Evolutionary conservation across 495 filamentous ascomycete species (phyloP).

Genomic region (Cercophora scortea): DNA sequence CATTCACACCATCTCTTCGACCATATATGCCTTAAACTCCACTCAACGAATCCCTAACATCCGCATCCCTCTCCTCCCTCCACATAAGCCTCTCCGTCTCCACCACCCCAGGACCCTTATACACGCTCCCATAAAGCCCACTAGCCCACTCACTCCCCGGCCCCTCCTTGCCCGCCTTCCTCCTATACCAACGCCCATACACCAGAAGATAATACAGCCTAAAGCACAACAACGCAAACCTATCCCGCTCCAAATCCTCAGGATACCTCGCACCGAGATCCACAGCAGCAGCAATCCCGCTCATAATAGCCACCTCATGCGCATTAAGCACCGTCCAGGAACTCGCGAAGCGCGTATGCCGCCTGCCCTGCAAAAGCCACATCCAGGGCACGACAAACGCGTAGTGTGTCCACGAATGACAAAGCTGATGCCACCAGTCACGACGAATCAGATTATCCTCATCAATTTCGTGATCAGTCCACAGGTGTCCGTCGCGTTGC

Average conservation of each 20-base stretch:
- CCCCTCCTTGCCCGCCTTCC: slow-evolving; percentile 15
- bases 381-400: slow-evolving; percentile 67
- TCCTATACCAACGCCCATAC: slow-evolving; percentile 33
- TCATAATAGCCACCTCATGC: slow-evolving; percentile 73
- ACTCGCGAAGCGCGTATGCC: slow-evolving; percentile 60
- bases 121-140: slow-evolving; percentile 47
- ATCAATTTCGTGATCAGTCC: slow-evolving; percentile 67
- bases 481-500: slow-evolving; percentile 48
- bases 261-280: slow-evolving; percentile 71
- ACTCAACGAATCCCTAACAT: background rate
- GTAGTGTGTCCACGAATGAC: slow-evolving; percentile 77
- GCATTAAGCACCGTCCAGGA: slow-evolving; percentile 82
- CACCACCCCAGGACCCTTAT: slow-evolving; percentile 42
- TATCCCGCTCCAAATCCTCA: slow-evolving; percentile 33
- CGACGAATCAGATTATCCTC: slow-evolving; percentile 57
- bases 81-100: slow-evolving; percentile 40
- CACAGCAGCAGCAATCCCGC: slow-evolving; percentile 71
- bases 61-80: slow-evolving; percentile 35
- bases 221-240: slow-evolving; percentile 32
- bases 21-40: too few relatives aligned
- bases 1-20: too few relatives aligned
- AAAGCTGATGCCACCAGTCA: slow-evolving; percentile 85
- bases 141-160: slow-evolving; percentile 35
- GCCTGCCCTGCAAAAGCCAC: slow-evolving; percentile 71
- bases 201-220: slow-evolving; percentile 32